A percentile compares a stretch with the other conserved stretches of the same genome.
Evolutionary conservation across 805 yeast species (phyloP).

Genomic region (Candida yuanshanica): DNA sequence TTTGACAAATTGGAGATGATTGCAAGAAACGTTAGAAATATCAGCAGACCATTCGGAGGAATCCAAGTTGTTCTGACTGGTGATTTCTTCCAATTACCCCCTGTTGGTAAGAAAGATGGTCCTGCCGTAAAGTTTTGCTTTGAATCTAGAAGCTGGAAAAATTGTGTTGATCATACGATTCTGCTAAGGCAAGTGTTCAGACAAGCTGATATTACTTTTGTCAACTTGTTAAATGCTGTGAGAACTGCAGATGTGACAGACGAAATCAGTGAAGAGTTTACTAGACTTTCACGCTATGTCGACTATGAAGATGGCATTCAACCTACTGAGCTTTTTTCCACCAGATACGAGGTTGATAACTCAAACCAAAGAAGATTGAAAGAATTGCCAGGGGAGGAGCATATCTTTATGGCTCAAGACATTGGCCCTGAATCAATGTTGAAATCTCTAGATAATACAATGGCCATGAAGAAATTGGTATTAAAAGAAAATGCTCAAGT

Average conservation of each 20-base stretch:
- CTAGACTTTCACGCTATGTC: conserved; percentile 50
- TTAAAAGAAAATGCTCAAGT: conserved; percentile 89
- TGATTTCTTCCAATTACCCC: conserved; percentile 96
- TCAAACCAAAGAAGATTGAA: conserved; percentile 57
- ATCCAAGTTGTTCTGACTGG: conserved; percentile 86
- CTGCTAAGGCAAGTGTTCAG: conserved; percentile 78
- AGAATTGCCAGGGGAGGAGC: conserved; percentile 41
- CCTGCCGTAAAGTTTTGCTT: conserved; percentile 57
- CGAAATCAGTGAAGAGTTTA: conserved; percentile 43
- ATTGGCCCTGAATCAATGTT: conserved; percentile 20
- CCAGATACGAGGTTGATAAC: conserved; percentile 74
- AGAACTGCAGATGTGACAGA: conserved; percentile 63
- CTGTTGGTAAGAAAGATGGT: conserved; percentile 47
- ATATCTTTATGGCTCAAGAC: conserved; percentile 43
- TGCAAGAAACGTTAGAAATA: conserved; percentile 51
- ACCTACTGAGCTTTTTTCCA: conserved; percentile 88
- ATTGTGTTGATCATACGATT: conserved; percentile 57
- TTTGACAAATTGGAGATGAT: conserved; percentile 69
- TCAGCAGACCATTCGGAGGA: conserved; percentile 79
- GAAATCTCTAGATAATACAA: conserved; percentile 45
- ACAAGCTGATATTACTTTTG: conserved; percentile 77
- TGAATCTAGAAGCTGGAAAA: conserved; percentile 65
- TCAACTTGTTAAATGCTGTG: conserved; percentile 73
- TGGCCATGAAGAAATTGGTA: conserved; percentile 61
- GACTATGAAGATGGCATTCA: conserved; percentile 65